Conservation (phyloP, 2,329 filamentous ascomycete genomes). For the Penicillium sp. region DNA sequence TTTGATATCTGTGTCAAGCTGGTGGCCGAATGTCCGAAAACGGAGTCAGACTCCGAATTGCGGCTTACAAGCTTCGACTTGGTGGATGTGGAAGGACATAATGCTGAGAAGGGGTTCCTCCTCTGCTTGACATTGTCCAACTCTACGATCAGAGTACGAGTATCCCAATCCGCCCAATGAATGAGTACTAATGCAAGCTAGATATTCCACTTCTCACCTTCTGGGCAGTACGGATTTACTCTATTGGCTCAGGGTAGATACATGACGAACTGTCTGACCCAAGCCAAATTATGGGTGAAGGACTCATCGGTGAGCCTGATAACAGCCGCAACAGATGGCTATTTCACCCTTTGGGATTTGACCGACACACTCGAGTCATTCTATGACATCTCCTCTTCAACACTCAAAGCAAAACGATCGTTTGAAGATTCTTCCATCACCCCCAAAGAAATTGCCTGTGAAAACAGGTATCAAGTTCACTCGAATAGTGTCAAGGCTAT, state of each 20-base stretch:
- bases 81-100: constrained; percentile 29
- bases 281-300: constrained; percentile 49
- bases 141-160: constrained; percentile 66
- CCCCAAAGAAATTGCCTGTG: constrained; percentile 34
- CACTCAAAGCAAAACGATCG: constrained; percentile 19
- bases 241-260: constrained; percentile 60
- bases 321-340: constrained; percentile 82
- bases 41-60: constrained; percentile 63
- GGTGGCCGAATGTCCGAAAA: constrained; percentile 48
- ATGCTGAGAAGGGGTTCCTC: constrained; percentile 46
- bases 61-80: constrained; percentile 80
- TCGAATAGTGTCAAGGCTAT: constrained; percentile 75
- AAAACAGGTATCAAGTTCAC: constrained; percentile 59
- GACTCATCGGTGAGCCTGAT: constrained; percentile 47
- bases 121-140: constrained; percentile 81
- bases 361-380: constrained; percentile 30
- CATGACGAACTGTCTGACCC: constrained; percentile 74
- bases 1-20: constrained; percentile 57
- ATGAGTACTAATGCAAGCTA: constrained; percentile 28
- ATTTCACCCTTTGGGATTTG: constrained; percentile 64
- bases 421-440: constrained; percentile 25
- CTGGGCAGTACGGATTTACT: constrained; percentile 28
- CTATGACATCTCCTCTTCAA: constrained; percentile 26
- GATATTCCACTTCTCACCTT: constrained; percentile 48
- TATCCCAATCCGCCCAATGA: neutral